Percentiles rank a stretch among this genome's conserved stretches.
phyloP scores from a whole-genome alignment of 805 yeast genomes.

The Torulaspora delbrueckii region DNA sequence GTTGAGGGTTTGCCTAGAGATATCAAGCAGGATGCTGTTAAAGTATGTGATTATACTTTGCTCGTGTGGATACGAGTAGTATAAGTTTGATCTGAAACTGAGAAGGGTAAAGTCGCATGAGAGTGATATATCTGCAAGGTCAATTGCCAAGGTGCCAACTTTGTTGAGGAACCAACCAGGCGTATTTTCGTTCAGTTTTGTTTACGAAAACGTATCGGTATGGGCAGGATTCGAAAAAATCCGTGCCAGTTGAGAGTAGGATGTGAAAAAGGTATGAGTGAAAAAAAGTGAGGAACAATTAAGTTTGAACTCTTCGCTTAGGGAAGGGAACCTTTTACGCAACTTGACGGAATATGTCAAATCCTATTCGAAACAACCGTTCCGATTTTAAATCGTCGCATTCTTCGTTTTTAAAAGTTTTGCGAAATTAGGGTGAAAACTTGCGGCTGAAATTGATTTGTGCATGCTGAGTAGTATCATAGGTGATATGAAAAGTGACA shows the following conservation, averaged over 20 bases:
- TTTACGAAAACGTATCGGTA: background rate
- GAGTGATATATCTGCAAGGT: background rate
- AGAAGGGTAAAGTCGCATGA: background rate
- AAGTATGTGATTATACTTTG: slow-evolving; percentile 55
- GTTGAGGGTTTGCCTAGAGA: slow-evolving; percentile 84
- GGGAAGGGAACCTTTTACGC: slow-evolving; percentile 9
- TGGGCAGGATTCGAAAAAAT: background rate
- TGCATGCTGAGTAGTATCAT: background rate
- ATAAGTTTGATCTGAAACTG: background rate
- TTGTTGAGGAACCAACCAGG: background rate
- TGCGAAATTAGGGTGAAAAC: background rate
- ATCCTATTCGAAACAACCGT: background rate
- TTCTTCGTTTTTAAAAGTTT: background rate
- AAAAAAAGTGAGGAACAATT: slow-evolving; percentile 29
- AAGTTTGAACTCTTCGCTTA: slow-evolving; percentile 27
- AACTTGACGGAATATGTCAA: background rate
- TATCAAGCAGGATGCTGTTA: slow-evolving; percentile 75
- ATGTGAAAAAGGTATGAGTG: background rate
- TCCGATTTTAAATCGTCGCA: no score
- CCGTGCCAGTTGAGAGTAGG: background rate
- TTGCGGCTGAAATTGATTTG: background rate
- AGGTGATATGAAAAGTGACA: background rate
- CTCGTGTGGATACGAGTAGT: slow-evolving; percentile 15
- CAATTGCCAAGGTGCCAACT: background rate
- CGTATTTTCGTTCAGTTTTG: background rate